Conservation (phyloP, 306 rosid species). For the Quercus gilva region DNA sequence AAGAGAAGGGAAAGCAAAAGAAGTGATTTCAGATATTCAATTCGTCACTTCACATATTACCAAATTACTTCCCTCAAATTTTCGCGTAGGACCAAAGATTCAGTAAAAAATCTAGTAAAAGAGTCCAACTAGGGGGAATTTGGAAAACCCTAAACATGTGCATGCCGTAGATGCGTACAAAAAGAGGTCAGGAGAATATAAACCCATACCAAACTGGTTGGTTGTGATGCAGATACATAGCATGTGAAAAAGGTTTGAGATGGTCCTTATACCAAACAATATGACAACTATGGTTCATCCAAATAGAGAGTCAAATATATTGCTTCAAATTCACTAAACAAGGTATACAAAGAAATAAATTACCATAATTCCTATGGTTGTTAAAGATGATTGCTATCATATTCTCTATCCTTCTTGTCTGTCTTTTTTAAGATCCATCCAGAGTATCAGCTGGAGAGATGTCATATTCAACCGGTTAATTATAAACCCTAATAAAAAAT, state of each 20-base stretch:
- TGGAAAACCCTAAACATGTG: not conserved
- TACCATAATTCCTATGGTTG: not conserved
- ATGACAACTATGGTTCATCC: not conserved
- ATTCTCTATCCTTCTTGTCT: not conserved
- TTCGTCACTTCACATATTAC: not conserved
- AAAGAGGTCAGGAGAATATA: not conserved
- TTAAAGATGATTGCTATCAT: not conserved
- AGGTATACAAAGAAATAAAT: not conserved
- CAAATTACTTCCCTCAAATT: not conserved
- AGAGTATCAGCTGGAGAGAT: conserved; percentile 5
- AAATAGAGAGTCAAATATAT: conserved; percentile 1
- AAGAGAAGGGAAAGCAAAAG: conserved; percentile 18
- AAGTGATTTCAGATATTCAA: not conserved
- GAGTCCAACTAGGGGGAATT: not conserved
- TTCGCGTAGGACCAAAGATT: not conserved
- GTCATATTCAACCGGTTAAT: conserved; percentile 8
- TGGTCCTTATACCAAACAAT: not conserved
- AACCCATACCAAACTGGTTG: not conserved
- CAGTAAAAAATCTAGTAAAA: not conserved
- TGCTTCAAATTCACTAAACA: conserved; percentile 19
- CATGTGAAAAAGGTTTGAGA: not conserved
- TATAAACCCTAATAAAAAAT: not conserved
- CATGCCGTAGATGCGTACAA: not conserved
- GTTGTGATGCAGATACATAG: not conserved
- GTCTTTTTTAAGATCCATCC: not conserved